These are phyloP conservation scores for Clonostachys rhizophaga DNA, from an alignment of 2,329 filamentous ascomycete genomes.

Conservation along the genomic window DNA sequence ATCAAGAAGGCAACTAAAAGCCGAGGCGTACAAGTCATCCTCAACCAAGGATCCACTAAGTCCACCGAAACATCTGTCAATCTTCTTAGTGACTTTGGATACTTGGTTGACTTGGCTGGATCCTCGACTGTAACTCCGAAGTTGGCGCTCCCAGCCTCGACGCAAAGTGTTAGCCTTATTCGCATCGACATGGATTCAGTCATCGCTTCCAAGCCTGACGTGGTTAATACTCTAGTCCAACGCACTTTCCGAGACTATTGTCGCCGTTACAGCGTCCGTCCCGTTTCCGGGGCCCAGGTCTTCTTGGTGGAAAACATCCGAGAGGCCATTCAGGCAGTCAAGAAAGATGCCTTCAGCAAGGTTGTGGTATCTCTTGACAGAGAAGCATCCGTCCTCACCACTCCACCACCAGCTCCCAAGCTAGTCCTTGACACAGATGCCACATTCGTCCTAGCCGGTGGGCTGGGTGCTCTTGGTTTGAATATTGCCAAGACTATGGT, in stretches of 20 bases:
- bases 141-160: background rate
- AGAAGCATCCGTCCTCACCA: background rate
- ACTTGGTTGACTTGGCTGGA: background rate
- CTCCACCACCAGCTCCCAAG: background rate
- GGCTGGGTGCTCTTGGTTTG: constrained; percentile 6
- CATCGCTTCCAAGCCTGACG: too few species aligned
- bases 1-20: constrained; percentile 4
- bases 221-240: too few species aligned
- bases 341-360: background rate
- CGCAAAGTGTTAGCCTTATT: background rate
- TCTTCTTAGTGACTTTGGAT: background rate
- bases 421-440: constrained; percentile 1
- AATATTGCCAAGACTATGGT: constrained; percentile 4
- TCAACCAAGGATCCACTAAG: background rate
- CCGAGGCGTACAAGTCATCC: background rate
- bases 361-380: background rate
- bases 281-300: background rate
- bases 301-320: background rate
- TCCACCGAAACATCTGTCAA: background rate
- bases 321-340: background rate
- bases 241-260: too few species aligned
- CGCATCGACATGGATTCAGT: background rate
- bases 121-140: background rate
- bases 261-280: too few species aligned
- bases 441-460: constrained; percentile 7